Base-by-base conservation (phyloP, 768 basidiomycete genomes). In the Russula compacta region DNA sequence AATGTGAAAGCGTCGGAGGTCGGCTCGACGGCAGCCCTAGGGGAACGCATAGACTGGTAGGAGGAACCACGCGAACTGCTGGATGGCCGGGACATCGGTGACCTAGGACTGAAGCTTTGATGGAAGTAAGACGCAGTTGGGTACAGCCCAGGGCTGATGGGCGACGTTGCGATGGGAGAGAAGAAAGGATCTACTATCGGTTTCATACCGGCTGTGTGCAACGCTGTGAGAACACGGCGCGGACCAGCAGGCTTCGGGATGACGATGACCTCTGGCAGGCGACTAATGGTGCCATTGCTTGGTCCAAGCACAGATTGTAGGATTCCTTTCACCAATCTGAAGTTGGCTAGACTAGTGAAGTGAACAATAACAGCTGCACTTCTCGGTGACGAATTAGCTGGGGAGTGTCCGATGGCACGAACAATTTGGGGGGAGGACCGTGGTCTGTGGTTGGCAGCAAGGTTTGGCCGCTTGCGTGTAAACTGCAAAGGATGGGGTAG, bases 171-270 rank as follows among this genome's bases (percentile, higher is more conserved):
- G 64, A 92, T 98, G n/a, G 97, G 95, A 0, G 82, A 73, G 69
- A 98, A 97, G 71, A 86, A 89, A 0, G 95, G 90, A 70, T 99
- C 95, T 35, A 99, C 83, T 11, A 83, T 70, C 0, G 97, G 95
- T 65, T 86, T 89, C 9, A 83, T 88, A 52, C 91, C 80, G 1
- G 94, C 94, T 4, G 92, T 98, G 70, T 95, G 89, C 17, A 99
- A 77, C 29, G 94, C 89, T 21, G 94, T 95, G 66, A 99, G 76
- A 67, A 98, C 86, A 9, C 95, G 84, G 42, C 95, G 84, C 7
- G 97, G 97, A 5, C 97, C 95, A 17, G 90, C 95, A 10, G 95
- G 95, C 73, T 98, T 99, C 21, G 95, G 95, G 42, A 98, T 87
- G 66, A 99, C 92, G 81, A 98, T 90, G 33, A 99, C 83, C 67